Conservation (phyloP, 345 rosid species). For the Pistacia vera region DNA sequence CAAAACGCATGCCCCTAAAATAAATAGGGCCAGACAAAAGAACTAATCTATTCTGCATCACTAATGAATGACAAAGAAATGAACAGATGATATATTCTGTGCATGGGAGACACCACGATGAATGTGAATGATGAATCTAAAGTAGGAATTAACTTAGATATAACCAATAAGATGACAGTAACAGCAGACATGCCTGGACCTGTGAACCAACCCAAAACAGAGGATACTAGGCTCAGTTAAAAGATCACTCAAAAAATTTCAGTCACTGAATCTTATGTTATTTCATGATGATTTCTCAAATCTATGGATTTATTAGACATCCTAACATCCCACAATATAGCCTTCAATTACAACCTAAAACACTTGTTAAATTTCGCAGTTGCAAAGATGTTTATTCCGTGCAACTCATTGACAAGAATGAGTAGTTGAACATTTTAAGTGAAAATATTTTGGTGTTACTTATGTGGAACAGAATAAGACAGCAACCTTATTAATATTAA, state of each 20-base stretch:
- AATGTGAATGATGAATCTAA: not conserved
- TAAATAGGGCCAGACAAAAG: not conserved
- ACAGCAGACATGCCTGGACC: not conserved
- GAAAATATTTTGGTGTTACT: not conserved
- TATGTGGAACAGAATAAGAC: not conserved
- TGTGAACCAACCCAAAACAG: not conserved
- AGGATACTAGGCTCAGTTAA: too few species aligned
- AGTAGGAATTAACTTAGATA: not conserved
- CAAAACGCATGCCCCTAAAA: not conserved
- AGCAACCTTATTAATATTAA: not conserved
- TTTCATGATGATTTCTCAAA: conserved; percentile 3
- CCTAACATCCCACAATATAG: conserved; percentile 1
- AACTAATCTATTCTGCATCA: not conserved
- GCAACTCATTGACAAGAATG: not conserved
- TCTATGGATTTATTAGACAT: not conserved
- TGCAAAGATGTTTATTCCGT: not conserved
- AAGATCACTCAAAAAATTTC: not conserved
- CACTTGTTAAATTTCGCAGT: not conserved
- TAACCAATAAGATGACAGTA: not conserved
- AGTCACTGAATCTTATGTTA: not conserved
- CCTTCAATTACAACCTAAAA: not conserved
- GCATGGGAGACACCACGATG: too few species aligned
- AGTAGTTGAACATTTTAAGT: not conserved
- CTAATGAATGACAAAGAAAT: not conserved
- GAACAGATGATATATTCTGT: not conserved